Percentiles rank a stretch among this genome's conserved stretches.
Evolutionary conservation across 2,329 filamentous ascomycete genomes (phyloP).

Genomic region (Aspergillus aculeatinus): DNA sequence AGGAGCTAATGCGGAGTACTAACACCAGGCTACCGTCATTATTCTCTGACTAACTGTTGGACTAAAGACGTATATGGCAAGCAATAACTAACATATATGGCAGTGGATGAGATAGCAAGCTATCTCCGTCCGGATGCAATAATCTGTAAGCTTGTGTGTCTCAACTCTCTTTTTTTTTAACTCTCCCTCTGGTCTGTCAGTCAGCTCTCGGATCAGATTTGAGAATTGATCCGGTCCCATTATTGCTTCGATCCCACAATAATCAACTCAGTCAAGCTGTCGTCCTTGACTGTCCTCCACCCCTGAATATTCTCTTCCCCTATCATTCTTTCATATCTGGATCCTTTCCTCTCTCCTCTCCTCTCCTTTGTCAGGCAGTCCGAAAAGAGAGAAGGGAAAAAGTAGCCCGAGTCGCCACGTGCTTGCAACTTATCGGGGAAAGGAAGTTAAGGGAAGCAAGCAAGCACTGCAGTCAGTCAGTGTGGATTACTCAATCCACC

Average conservation of each 20-base stretch:
- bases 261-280: background rate
- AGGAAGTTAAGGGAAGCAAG: too few relatives aligned
- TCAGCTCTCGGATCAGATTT: background rate
- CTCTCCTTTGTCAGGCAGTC: background rate
- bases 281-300: background rate
- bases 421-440: conserved; percentile 8
- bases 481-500: conserved; percentile 13
- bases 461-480: background rate
- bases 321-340: background rate
- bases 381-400: background rate
- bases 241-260: background rate
- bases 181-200: background rate
- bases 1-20: background rate
- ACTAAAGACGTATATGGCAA: background rate
- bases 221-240: background rate
- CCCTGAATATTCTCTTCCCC: background rate
- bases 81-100: too few relatives aligned
- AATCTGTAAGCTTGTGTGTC: too few relatives aligned
- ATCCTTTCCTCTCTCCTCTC: conserved; percentile 10
- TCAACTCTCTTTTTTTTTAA: background rate
- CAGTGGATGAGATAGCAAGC: background rate
- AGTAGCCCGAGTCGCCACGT: conserved; percentile 13
- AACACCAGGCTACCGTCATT: background rate
- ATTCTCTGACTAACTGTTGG: background rate
- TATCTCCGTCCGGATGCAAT: background rate